Evolutionary conservation across 306 rosid genomes (phyloP).

Genomic region (Cercis canadensis): DNA sequence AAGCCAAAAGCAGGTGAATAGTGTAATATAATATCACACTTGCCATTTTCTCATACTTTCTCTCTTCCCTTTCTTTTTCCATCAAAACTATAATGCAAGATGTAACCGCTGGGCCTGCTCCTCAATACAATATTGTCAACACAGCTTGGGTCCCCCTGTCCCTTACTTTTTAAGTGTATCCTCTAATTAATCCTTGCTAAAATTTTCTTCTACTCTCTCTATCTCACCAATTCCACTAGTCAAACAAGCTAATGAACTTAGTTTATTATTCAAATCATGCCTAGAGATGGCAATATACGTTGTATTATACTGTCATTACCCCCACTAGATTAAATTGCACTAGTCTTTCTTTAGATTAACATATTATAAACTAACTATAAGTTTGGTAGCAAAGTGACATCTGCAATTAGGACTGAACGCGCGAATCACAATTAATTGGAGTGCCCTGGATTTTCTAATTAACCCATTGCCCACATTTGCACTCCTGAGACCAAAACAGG

Average conservation of each 20-base stretch:
- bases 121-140: conserved; percentile 44
- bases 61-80: conserved; percentile 5
- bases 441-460: background rate
- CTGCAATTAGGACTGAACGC: background rate
- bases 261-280: too few relatives aligned
- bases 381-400: conserved; percentile 28
- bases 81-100: conserved; percentile 33
- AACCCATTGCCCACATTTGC: conserved; percentile 24
- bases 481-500: conserved; percentile 31
- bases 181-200: conserved; percentile 1
- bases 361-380: too few relatives aligned
- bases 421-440: background rate
- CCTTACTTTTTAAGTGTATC: conserved; percentile 21
- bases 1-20: conserved; percentile 66
- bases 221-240: conserved; percentile 41
- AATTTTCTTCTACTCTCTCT: conserved; percentile 38
- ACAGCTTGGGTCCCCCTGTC: conserved; percentile 33
- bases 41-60: conserved; percentile 22
- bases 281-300: too few relatives aligned
- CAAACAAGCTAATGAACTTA: too few relatives aligned
- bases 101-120: conserved; percentile 25
- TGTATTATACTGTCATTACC: too few relatives aligned
- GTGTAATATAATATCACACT: conserved; percentile 30
- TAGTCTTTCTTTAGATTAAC: too few relatives aligned
- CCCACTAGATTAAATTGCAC: too few relatives aligned